Base-by-base conservation (phyloP, 345 rosid species). In the Syzygium oleosum region DNA sequence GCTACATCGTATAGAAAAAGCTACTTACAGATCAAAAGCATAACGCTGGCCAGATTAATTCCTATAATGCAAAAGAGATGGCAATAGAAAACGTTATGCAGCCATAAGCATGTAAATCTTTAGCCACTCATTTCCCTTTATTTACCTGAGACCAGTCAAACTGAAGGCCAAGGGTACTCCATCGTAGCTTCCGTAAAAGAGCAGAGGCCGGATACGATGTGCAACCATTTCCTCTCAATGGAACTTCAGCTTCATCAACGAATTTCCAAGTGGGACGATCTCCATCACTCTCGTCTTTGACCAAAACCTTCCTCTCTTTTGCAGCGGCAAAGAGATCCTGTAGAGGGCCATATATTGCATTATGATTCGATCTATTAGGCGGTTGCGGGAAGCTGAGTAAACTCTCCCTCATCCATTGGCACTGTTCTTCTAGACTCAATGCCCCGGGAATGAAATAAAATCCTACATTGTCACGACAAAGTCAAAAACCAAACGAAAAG, bases 161-260 rank as follows among this genome's bases (percentile, higher is more conserved):
- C 83, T 98, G 99, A 84, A 98, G 88, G 85, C 99, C 98, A 19
- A 96, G 96, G 13, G 98, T 96, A 90, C 99, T 96, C 99, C 99
- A 98, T 13, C 98, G 92, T 86, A 96, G 86, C 95, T 95, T 98
- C 89, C 98, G 90, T 65, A 98, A 85, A 52, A 96, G 91, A 88
- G 89, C 84, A 31, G 93, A 86, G 77, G 96, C 96, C 1, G 92
- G 55, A 87, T 93, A 86, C 22, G 94, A 88, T 88, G 92, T 95
- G 87, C 93, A 86, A 8, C 86, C 59, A 86, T 91, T 89, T 59
- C 89, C 93, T 86, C 88, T 91, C 14, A 88, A 87, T 12, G 79
- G 53, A 12, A 86, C 91, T 54, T 85, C 52, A 61, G 84, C 55
- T 80, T 92, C 94, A 68, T 94, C 95, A n/a, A 12, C 87, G 73